Evolutionary conservation across 257 asterid species (phyloP), one percentile per base, ranked within the genome.

Genomic region (Jaltomata sinuosa): DNA sequence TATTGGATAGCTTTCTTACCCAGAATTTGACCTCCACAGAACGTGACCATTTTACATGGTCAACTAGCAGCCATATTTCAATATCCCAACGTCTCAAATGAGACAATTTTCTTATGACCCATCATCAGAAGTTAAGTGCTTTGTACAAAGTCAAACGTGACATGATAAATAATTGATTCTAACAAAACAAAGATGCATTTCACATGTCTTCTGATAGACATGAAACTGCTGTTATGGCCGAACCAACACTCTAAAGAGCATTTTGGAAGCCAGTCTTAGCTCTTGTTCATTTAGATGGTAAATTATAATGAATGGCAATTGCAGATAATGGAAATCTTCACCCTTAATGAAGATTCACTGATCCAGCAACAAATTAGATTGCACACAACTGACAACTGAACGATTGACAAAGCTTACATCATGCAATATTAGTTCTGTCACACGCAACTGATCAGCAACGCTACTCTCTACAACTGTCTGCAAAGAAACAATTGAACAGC

Each of bases 401-500:
- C 32, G 52, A 74, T 42, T 74, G n/a, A 45, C 32, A 47, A 85
- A 84, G 49, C 97, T 92, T 87, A 96, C 98, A 87, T 96, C 97
- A 78, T 94, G 93, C 85, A 92, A 81, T 53, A 96, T 90, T 86
- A 93, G 98, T 85, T 94, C 98, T 1, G 96, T 88, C 85, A 94
- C 97, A 6, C 92, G 96, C 89, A 90, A 68, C 87, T 94, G 99
- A 91, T 93, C 97, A 10, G 99, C 89, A 87, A 93, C 91, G 86
- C 98, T 92, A 91, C 97, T 90, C 86, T 94, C 99, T 47, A 82
- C 90, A 87, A 94, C 89, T 83, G 91, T 93, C 98, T 96, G 94
- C 89, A 89, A 72, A 98, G 88, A 74, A 74, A 74, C 57, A 71
- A 74, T 45, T 90, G 52, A 74, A 45, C 36, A 25, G 31, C 38